Conservation (phyloP, 306 rosid genomes). For the Cicer chorassanicum region DNA sequence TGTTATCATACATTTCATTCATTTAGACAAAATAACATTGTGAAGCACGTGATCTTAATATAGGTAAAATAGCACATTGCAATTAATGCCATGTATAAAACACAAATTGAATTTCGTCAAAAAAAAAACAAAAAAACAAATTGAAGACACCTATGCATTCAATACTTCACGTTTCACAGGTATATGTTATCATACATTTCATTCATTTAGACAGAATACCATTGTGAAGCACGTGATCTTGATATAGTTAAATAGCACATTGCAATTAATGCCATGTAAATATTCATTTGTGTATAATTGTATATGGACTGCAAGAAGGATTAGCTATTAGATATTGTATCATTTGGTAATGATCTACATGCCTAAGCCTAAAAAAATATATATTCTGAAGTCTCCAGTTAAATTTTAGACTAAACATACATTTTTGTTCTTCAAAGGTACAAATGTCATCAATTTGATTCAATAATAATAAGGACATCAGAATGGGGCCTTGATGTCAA, state of each 20-base stretch:
- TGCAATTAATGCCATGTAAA: conserved; percentile 31
- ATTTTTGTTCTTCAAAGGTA: conserved; percentile 12
- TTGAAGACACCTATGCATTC: conserved; percentile 33
- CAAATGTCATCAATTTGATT: conserved; percentile 33
- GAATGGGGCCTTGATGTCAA: not conserved
- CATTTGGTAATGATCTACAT: conserved; percentile 23
- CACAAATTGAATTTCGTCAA: too few species aligned
- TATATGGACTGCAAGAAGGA: conserved; percentile 31
- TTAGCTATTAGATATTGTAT: conserved; percentile 18
- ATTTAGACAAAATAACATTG: conserved; percentile 38
- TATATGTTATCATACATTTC: conserved; percentile 22
- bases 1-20: conserved; percentile 33
- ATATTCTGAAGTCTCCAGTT: conserved; percentile 12
- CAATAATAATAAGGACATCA: conserved; percentile 26
- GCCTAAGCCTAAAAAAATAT: not conserved
- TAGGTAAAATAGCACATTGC: conserved; percentile 33
- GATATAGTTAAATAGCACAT: conserved; percentile 29
- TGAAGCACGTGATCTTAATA: conserved; percentile 20
- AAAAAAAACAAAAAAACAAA: not conserved
- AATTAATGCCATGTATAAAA: not conserved
- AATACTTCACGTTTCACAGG: conserved; percentile 21
- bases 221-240: conserved; percentile 17
- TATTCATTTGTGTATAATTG: not conserved
- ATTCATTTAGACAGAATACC: conserved; percentile 42
- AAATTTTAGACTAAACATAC: conserved; percentile 15